Percentiles rank a stretch among this genome's conserved stretches.
phyloP scores from a whole-genome alignment of 2,329 filamentous ascomycete genomes.

The Drechslerella dactyloides region DNA sequence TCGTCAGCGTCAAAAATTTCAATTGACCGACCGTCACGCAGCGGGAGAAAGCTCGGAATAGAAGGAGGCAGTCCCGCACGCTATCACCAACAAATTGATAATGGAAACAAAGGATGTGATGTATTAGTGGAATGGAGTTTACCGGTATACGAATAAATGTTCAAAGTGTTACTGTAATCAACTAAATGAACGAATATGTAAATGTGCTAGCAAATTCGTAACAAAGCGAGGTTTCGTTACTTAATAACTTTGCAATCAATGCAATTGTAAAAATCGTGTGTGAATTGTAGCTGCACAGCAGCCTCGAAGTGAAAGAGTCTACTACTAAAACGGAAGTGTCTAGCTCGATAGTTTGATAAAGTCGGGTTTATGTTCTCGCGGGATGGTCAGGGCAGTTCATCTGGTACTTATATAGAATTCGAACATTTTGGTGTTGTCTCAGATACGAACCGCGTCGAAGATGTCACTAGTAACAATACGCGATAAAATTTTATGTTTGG shows the following conservation, averaged over 20 bases:
- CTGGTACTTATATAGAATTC: constrained; percentile 16
- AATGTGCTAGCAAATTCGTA: constrained; percentile 16
- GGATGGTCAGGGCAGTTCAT: constrained; percentile 3
- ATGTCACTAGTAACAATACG: constrained; percentile 24
- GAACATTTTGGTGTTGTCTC: background rate
- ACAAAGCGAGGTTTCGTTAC: constrained; percentile 17
- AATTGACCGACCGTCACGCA: constrained; percentile 8
- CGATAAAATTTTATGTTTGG: constrained; percentile 22
- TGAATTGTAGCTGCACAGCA: constrained; percentile 35
- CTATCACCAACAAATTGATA: constrained; percentile 24
- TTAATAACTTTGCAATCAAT: constrained; percentile 36
- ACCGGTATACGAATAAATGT: constrained; percentile 23
- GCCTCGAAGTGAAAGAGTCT: constrained; percentile 28
- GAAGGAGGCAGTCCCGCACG: constrained; percentile 16
- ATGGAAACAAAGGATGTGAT: constrained; percentile 1
- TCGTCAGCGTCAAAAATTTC: constrained; percentile 5
- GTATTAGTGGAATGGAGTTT: constrained; percentile 6
- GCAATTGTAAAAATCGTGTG: constrained; percentile 11
- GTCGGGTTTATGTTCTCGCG: constrained; percentile 17
- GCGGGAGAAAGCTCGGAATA: constrained; percentile 1
- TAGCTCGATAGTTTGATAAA: constrained; percentile 12
- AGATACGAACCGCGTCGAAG: constrained; percentile 4
- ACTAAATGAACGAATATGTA: constrained; percentile 19
- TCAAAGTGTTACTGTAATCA: constrained; percentile 16
- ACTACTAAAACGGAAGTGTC: constrained; percentile 15